Evolutionary conservation across 202 grass and related monocot species (phyloP).

Genomic region (Cymbopogon flexuosus): DNA sequence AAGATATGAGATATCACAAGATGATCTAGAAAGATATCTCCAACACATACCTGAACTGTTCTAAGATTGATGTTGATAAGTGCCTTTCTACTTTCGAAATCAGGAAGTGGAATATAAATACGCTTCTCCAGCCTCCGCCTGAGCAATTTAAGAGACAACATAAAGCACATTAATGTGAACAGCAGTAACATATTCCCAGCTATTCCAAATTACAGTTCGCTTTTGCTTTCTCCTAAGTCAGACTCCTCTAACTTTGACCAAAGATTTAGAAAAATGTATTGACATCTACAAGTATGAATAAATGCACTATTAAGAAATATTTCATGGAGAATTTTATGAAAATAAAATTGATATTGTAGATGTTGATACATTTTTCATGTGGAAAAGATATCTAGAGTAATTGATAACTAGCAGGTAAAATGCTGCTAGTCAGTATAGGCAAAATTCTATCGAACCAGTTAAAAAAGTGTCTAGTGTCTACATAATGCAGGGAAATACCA

Average conservation of each 20-base stretch:
- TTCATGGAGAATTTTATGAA: neutral
- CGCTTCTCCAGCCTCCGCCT: conserved; percentile 97
- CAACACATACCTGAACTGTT: conserved; percentile 71
- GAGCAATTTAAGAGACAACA: conserved; percentile 29
- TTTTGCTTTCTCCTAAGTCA: neutral
- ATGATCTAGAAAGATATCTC: neutral
- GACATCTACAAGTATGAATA: neutral
- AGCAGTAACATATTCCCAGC: neutral
- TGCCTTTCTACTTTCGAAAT: conserved; percentile 92
- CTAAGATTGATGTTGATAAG: conserved; percentile 97
- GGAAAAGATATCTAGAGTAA: conserved; percentile 1
- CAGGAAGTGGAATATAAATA: conserved; percentile 97
- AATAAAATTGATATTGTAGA: neutral
- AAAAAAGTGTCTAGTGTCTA: neutral
- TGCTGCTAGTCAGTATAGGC: neutral
- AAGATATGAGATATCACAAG: neutral
- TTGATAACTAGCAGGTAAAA: neutral
- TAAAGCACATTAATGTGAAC: neutral
- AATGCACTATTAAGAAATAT: neutral
- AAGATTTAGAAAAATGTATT: neutral
- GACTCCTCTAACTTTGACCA: neutral
- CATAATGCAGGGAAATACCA: neutral
- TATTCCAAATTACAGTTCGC: neutral
- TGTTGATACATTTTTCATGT: neutral
- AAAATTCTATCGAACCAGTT: neutral